phyloP scores from a whole-genome alignment of 768 basidiomycete genomes.

The Pulveroboletus sp. region DNA sequence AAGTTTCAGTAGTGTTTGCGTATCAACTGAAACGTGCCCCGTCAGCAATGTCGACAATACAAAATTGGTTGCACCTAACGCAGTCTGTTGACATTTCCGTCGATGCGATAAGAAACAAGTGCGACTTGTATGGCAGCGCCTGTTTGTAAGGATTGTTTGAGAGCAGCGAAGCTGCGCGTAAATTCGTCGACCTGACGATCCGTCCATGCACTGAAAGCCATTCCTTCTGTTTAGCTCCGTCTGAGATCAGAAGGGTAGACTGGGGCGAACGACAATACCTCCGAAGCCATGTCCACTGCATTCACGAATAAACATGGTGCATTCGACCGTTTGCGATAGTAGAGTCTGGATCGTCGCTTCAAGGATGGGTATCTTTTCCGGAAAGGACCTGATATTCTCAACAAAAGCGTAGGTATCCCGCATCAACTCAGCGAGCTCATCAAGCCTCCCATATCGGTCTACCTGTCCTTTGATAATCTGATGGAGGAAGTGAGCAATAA shows the following conservation, averaged over 20 bases:
- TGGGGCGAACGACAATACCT: constrained; percentile 17
- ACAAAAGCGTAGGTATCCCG: constrained; percentile 31
- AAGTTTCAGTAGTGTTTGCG: constrained; percentile 24
- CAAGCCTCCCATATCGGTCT: constrained; percentile 23
- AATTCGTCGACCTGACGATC: constrained; percentile 22
- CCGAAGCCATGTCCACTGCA: constrained; percentile 34
- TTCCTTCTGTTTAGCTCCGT: constrained; percentile 8
- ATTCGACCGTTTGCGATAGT: constrained; percentile 34
- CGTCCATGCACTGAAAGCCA: constrained; percentile 16
- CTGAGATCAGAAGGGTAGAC: constrained; percentile 4
- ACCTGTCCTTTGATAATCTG: constrained; percentile 31
- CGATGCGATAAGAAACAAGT: constrained; percentile 28
- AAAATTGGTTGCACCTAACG: constrained; percentile 14
- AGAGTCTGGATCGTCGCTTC: constrained; percentile 27
- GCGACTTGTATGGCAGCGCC: constrained; percentile 23
- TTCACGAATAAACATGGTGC: constrained; percentile 35
- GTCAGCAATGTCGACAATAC: not conserved
- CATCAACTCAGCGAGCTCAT: constrained; percentile 30
- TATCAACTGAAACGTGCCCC: constrained; percentile 6
- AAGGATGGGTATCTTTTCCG: constrained; percentile 26
- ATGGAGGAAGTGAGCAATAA: constrained; percentile 3
- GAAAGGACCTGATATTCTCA: constrained; percentile 25
- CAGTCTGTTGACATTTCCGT: constrained; percentile 24
- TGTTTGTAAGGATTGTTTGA: constrained; percentile 26
- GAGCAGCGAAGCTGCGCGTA: constrained; percentile 17